Base-by-base conservation (phyloP, 2,329 filamentous ascomycete species). In the Ceratocystis eucalypticola region DNA sequence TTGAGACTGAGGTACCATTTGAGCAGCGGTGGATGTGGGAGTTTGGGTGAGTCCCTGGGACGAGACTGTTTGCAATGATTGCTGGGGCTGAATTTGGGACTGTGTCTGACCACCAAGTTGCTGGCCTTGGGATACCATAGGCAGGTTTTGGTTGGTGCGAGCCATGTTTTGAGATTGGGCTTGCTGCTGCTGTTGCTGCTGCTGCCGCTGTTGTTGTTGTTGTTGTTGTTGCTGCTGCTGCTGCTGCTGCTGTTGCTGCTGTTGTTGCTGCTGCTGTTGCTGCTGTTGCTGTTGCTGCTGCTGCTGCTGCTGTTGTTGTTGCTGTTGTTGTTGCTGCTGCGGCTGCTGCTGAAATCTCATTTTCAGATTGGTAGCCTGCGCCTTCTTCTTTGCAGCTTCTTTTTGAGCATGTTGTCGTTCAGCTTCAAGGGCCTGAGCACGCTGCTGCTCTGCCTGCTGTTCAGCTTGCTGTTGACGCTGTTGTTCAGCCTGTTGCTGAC, bases 381-480 rank as follows among this genome's bases (percentile, higher is more conserved):
- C 44, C 28, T 61, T 61, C 30, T 61, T 62, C 44, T 61, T 66
- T 5, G 55, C 57, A 10, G 65, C 61, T 53, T 44, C 66, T 67
- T 65, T 64, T 37, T 69, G 66, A 37, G 67, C 68, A 30, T 57
- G 57, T 30, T 64, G 67, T n/a, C 61, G 64, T 25, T 67, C 71
- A 6, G 74, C 69, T 7, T 72, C 72, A 3, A 71, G 73, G 48
- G 76, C 74, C 33, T 76, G 75, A 48, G 75, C 72, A 66, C 78
- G 76, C 44, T 78, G 74, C 65, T 77, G 76, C 70, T 83, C 80
- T 67, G 78, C 71, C 73, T 76, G 76, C 73, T 76, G 76, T 66
- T 74, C 80, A 71, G 75, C 76, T 67, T 74, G 74, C 65, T 76
- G 76, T 70, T 77, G 75, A 66, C 78, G 76, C 44, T 78, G 74